Base-by-base conservation (phyloP, 352 stramenopile species). In the Globisporangium solare region DNA sequence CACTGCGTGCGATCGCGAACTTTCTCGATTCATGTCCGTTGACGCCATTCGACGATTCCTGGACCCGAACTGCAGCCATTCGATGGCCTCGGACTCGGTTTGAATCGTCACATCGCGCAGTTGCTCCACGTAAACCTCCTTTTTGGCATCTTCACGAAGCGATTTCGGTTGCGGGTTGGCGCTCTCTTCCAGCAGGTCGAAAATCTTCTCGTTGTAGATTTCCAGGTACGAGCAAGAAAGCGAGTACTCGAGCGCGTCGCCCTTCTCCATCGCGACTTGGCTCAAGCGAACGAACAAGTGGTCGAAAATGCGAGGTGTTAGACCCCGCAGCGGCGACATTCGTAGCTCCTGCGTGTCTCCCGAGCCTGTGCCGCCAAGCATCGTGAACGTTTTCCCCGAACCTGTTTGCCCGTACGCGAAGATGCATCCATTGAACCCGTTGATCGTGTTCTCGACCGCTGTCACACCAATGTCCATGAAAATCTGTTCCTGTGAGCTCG, bases 11-110 rank as follows among this genome's bases (percentile, higher is more conserved):
- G 92, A 98, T 13, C 97, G 80, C 58, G 92, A 98, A 41, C 88
- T 98, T 60, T 96, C 95, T 22, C 86, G 71, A 72, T 99, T 99
- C 97, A 99, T 99, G 35, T 98, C 78, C 0, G 97, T 99, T 2
- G 90, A 87, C 6, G 89, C 96, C 53, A 97, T 98, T 27, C 94
- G 97, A 12, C 97, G 83, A 32, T 89, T 98, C n/a, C 69, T 69
- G 1, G 78, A 81, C 32, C 86, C 86, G 15, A 88, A 51, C 14
- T 89, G 75, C 20, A 95, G 72, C 67, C 82, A 72, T n/a, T 81
- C 75, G 39, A 94, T 74, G 15, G 84, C 84, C 40, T 92, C 84
- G 5, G 70, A 58, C 27, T 84, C 79, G 21, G 67, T 82, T 3
- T 67, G 64, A 54, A 95, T 83, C 31, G 74, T 58, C 32, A 87